Base-by-base conservation (phyloP, 2,329 filamentous ascomycete species). In the Botryosphaeria dothidea region DNA sequence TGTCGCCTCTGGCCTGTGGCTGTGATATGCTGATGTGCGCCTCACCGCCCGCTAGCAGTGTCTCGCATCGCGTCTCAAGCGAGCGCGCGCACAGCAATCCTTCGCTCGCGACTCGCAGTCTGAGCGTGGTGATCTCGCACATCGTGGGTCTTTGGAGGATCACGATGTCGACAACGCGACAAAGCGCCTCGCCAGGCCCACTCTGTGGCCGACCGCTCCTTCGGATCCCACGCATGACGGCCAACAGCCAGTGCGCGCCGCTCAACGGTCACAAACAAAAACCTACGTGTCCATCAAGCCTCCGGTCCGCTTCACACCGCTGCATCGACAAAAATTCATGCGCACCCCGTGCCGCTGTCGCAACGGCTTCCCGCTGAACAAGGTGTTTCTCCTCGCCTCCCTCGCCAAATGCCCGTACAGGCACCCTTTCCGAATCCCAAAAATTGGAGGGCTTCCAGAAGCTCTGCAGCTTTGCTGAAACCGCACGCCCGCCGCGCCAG, bases 121-220 rank as follows among this genome's bases (percentile, higher is more conserved):
- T 60, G 56, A 60, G 56, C 56, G 56, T 48, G 56, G 56, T 46
- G 56, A 60, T 60, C 56, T 46, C 19, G 56, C 56, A 46, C 41
- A 60, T 60, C 56, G 56, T 60, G 56, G 56, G 56, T 60, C 56
- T 46, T 43, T 34, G 56, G 56, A 60, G 56, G 56, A 60, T 60
- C 56, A 43, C 54, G 38, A 60, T 60, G 56, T 60, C 56, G 56
- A 60, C 56, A 60, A n/a, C 56, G 41, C 41, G 56, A 46, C 56
- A 60, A 46, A 60, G 56, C 56, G 56, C 27, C 56, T 60, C 41
- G 41, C 56, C 41, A 43, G 56, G 56, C 56, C 56, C 56, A 60
- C 56, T 48, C 41, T 60, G 56, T 15, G 38, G 4, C 56, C 56
- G 56, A 60, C 56, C 56, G 56, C 56, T 60, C 56, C 56, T 60